phyloP scores from a whole-genome alignment of 225 moss, liverwort and hornwort genomes.

The Pleurozium schreberi region DNA sequence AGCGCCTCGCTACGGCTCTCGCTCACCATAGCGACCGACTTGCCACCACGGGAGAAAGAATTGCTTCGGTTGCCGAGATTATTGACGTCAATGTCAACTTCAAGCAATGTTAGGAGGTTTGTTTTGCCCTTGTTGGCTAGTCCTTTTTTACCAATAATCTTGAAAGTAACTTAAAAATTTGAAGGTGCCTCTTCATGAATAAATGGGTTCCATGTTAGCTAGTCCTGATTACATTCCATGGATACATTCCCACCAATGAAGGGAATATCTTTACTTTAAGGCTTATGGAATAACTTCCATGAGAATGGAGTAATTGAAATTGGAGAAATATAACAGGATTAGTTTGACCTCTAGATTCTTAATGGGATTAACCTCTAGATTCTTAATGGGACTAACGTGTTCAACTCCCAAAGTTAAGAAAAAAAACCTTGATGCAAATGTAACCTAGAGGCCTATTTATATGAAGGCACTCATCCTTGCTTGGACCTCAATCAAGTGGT shows the following conservation, averaged over 20 bases:
- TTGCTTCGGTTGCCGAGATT: slow-evolving; percentile 3
- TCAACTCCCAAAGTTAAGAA: not conserved
- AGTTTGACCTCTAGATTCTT: not conserved
- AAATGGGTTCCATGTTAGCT: not conserved
- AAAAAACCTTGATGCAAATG: not conserved
- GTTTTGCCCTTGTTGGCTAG: not conserved
- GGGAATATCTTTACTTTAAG: not conserved
- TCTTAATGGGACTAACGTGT: no score
- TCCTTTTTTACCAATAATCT: not conserved
- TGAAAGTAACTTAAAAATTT: no score
- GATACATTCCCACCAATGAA: not conserved
- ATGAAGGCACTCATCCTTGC: not conserved
- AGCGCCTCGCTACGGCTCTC: not conserved
- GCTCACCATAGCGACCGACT: slow-evolving; percentile 7
- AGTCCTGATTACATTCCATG: not conserved
- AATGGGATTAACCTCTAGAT: no score
- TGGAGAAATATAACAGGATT: not conserved
- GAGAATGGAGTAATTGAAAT: not conserved
- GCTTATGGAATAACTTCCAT: not conserved
- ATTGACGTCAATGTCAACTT: slow-evolving; percentile 10
- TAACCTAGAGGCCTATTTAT: no score
- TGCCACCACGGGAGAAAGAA: slow-evolving; percentile 6
- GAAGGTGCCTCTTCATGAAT: not conserved
- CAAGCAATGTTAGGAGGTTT: not conserved
- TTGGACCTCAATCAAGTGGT: not conserved